Percentiles rank a stretch among this genome's conserved stretches.
Evolutionary conservation across 345 rosid genomes (phyloP).

Genomic region (Lenwebbia sp.): DNA sequence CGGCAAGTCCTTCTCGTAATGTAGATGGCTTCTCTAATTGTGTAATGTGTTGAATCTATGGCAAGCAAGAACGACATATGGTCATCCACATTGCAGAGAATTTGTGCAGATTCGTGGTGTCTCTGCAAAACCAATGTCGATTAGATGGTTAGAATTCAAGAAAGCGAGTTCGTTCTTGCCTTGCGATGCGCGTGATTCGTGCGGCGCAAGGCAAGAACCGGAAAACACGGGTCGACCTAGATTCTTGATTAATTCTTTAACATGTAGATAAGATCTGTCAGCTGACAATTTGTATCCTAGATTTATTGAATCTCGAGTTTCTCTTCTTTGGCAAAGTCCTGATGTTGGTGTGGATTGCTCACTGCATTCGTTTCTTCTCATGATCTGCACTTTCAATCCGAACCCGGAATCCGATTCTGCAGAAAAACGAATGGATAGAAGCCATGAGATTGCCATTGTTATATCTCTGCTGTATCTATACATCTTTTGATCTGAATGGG

Average conservation of each 20-base stretch:
- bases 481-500: not conserved
- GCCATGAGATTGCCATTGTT: not conserved
- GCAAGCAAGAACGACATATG: not conserved
- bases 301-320: not conserved
- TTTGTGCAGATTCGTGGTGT: not conserved
- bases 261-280: not conserved
- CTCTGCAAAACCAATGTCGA: not conserved
- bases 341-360: not conserved
- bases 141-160: not conserved
- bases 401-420: not conserved
- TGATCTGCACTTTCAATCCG: not conserved
- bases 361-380: not conserved
- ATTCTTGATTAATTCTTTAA: not conserved
- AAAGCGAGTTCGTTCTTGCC: not conserved
- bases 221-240: not conserved
- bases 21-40: not conserved
- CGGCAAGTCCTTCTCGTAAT: conserved; percentile 13
- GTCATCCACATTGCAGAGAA: not conserved
- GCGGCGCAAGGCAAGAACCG: not conserved
- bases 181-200: not conserved
- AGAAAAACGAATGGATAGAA: too few species aligned
- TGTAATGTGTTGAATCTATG: not conserved
- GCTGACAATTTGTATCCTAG: not conserved
- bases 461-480: not conserved
- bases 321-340: not conserved